Conservation (phyloP, 1,284 basidiomycete genomes). For the Sporisorium scitamineum region DNA sequence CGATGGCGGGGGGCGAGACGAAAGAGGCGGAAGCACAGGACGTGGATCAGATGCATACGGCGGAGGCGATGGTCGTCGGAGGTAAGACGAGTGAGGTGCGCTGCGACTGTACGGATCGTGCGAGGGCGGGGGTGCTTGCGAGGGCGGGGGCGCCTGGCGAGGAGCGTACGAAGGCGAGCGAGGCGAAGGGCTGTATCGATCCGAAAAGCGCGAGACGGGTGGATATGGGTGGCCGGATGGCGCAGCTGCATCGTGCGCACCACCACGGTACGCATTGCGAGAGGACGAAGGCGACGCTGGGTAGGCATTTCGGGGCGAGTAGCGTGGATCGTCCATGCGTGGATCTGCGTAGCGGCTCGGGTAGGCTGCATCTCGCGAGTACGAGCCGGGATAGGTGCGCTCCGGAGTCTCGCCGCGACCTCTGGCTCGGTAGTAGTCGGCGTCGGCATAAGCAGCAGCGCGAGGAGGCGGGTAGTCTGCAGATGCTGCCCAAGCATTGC, state of each 20-base stretch:
- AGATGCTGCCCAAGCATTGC: constrained; percentile 11
- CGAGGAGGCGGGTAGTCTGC: constrained; percentile 23
- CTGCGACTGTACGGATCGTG: constrained; percentile 34
- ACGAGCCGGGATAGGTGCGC: constrained; percentile 27
- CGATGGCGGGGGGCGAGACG: constrained; percentile 23
- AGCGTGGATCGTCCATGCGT: constrained; percentile 38
- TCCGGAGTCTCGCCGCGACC: constrained; percentile 39
- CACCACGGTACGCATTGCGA: constrained; percentile 23
- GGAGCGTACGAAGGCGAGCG: constrained; percentile 39
- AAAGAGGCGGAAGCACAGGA: constrained; percentile 44
- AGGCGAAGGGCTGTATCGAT: constrained; percentile 47
- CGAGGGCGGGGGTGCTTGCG: constrained; percentile 15
- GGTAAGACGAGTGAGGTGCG: constrained; percentile 30
- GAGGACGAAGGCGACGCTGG: constrained; percentile 35
- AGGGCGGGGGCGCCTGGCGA: constrained; percentile 15
- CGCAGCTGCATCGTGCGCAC: constrained; percentile 21
- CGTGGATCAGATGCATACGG: constrained; percentile 33
- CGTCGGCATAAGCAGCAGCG: constrained; percentile 20
- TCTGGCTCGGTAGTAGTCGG: constrained; percentile 27
- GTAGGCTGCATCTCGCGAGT: constrained; percentile 39
- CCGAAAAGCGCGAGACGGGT: constrained; percentile 19
- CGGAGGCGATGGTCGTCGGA: constrained; percentile 30
- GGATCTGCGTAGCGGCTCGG: constrained; percentile 26
- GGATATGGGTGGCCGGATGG: constrained; percentile 21
- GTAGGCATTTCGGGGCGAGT: constrained; percentile 41